These are phyloP conservation scores for Aureobasidium sp. DNA, from an alignment of 2,329 filamentous ascomycete genomes.

Conservation along the genomic window DNA sequence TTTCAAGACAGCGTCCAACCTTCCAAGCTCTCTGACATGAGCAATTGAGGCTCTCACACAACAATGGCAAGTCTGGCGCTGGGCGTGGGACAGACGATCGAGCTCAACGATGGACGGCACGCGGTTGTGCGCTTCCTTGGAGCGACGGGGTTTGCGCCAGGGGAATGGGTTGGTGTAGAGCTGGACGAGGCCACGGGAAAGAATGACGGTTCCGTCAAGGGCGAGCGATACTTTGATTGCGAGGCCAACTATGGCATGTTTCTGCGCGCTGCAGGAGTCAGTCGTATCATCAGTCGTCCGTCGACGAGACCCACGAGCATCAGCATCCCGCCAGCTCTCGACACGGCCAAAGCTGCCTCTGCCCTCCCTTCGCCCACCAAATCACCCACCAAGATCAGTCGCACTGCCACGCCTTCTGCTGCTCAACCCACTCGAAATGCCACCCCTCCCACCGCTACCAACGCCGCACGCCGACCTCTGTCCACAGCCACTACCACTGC, in stretches of 20 bases:
- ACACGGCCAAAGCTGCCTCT: not conserved
- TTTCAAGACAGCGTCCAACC: not conserved
- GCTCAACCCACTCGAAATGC: conserved; percentile 19
- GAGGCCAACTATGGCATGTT: conserved; percentile 70
- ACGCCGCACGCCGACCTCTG: conserved; percentile 31
- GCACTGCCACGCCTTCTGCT: conserved; percentile 52
- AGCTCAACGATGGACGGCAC: conserved; percentile 68
- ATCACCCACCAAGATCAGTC: conserved; percentile 69
- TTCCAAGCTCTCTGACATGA: not conserved
- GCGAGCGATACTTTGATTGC: conserved; percentile 83
- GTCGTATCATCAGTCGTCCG: conserved; percentile 34
- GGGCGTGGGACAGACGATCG: conserved; percentile 62
- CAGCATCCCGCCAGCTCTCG: not conserved
- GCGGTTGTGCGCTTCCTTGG: conserved; percentile 78
- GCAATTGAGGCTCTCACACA: not conserved
- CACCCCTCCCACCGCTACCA: conserved; percentile 40
- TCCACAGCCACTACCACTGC: conserved; percentile 30
- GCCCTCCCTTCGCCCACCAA: conserved; percentile 50
- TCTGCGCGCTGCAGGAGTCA: conserved; percentile 64
- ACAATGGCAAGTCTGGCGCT: conserved; percentile 28
- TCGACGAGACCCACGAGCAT: not conserved
- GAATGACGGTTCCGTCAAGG: conserved; percentile 88
- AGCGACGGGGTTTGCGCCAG: conserved; percentile 67
- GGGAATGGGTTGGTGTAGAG: conserved; percentile 86
- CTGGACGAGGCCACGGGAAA: conserved; percentile 76